These are phyloP conservation scores for Phytophthora gonapodyides DNA, from an alignment of 352 stramenopile genomes.

Conservation along the genomic window DNA sequence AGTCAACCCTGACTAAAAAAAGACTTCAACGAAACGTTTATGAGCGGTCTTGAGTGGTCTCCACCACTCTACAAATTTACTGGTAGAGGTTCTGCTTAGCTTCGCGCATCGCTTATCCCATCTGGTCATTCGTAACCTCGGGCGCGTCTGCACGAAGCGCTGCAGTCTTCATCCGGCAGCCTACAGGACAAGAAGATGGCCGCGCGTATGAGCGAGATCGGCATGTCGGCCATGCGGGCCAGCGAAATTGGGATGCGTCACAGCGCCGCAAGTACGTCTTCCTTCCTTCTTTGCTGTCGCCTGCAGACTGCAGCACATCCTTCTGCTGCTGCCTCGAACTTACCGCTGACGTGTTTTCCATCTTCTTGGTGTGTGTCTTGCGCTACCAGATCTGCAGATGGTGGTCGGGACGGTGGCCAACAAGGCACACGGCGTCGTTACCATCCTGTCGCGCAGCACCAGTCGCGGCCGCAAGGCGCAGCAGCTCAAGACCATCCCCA, in stretches of 20 bases:
- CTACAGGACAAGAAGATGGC: slow-evolving; percentile 24
- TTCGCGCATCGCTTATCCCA: slow-evolving; percentile 20
- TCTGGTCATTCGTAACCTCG: slow-evolving; percentile 30
- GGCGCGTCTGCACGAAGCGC: slow-evolving; percentile 19
- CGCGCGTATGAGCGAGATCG: slow-evolving; percentile 40
- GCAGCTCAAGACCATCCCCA: slow-evolving; percentile 33
- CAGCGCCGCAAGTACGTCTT: slow-evolving; percentile 38
- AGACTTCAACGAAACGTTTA: slow-evolving; percentile 11
- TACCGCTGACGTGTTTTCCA: slow-evolving; percentile 22
- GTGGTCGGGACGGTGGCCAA: slow-evolving; percentile 37
- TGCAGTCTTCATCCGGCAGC: slow-evolving; percentile 19
- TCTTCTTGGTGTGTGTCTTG: slow-evolving; percentile 5
- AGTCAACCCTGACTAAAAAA: slow-evolving; percentile 6
- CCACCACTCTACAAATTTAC: slow-evolving; percentile 3
- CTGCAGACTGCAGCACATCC: slow-evolving; percentile 14
- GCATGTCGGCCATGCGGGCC: slow-evolving; percentile 37
- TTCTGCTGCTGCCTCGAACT: slow-evolving; percentile 14
- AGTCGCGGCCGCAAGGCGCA: slow-evolving; percentile 20
- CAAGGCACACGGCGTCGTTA: slow-evolving; percentile 36
- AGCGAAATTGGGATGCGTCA: slow-evolving; percentile 48
- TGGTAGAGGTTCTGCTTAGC: slow-evolving; percentile 15
- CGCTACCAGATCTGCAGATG: slow-evolving; percentile 37
- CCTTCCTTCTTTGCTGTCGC: neutral
- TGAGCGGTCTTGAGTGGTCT: neutral
- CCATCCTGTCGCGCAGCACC: slow-evolving; percentile 30